phyloP scores from a whole-genome alignment of 129 eudicot genomes.

The Glebionis coronaria region DNA sequence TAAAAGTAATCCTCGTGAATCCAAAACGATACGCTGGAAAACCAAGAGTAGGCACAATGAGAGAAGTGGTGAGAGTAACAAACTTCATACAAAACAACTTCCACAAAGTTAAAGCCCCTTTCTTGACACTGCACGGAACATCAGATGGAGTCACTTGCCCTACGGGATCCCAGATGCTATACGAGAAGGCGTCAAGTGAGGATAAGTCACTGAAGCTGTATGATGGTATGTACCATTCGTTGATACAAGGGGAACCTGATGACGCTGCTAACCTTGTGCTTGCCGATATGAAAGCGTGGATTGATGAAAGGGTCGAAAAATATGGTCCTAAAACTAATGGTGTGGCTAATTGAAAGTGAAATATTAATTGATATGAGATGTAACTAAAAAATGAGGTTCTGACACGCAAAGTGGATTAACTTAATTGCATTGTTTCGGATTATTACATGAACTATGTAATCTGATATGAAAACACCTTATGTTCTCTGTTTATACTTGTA shows the following conservation, averaged over 20 bases:
- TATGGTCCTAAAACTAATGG: slow-evolving; percentile 38
- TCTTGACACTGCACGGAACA: slow-evolving; percentile 70
- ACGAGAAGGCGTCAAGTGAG: slow-evolving; percentile 66
- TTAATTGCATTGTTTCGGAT: slow-evolving; percentile 1
- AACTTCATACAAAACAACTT: slow-evolving; percentile 69
- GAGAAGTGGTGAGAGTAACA: slow-evolving; percentile 59
- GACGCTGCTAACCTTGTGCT: slow-evolving; percentile 66
- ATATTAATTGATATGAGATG: not conserved
- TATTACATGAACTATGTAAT: not conserved
- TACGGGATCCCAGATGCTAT: slow-evolving; percentile 61
- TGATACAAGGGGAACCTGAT: slow-evolving; percentile 92
- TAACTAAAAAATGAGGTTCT: slow-evolving; percentile 24
- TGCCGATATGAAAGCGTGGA: slow-evolving; percentile 86
- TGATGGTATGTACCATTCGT: slow-evolving; percentile 80
- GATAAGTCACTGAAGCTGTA: slow-evolving; percentile 66
- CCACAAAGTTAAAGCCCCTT: slow-evolving; percentile 61
- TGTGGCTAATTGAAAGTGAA: not conserved
- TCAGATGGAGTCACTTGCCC: slow-evolving; percentile 73
- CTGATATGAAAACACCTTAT: not conserved
- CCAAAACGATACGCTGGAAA: slow-evolving; percentile 68
- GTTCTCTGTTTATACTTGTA: no score
- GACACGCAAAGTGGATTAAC: not conserved
- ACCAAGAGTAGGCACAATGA: slow-evolving; percentile 85
- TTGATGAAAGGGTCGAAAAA: slow-evolving; percentile 64
- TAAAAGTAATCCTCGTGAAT: slow-evolving; percentile 63